Conservation (phyloP, 208 protist species). For the Leishmania amazonensis region DNA sequence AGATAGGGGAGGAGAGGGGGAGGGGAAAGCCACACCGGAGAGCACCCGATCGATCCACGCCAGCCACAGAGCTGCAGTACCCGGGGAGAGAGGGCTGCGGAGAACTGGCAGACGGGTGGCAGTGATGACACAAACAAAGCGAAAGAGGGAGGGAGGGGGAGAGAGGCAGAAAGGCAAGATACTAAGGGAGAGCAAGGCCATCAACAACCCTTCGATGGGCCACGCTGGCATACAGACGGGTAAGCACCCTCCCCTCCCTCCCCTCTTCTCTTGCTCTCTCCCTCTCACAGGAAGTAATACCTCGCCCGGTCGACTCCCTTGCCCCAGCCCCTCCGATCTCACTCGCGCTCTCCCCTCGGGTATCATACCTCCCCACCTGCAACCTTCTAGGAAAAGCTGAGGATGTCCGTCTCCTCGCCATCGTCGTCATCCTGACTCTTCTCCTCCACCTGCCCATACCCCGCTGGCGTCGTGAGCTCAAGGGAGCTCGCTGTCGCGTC, state of each 20-base stretch:
- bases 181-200: background rate
- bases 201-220: background rate
- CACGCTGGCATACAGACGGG: background rate
- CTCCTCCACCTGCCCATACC: background rate
- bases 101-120: background rate
- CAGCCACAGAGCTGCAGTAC: background rate
- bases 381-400: background rate
- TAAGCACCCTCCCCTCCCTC: background rate
- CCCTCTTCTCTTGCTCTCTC: too few species aligned
- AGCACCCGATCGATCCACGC: background rate
- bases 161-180: background rate
- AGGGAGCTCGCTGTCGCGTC: conserved; percentile 8
- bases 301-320: background rate
- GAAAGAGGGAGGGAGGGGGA: background rate
- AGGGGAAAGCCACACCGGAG: background rate
- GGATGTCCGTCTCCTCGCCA: conserved; percentile 11
- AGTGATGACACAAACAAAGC: background rate
- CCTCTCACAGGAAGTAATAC: background rate
- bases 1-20: too few species aligned
- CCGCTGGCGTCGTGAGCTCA: background rate
- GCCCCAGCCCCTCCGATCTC: background rate
- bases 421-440: conserved; percentile 4
- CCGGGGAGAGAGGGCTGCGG: background rate
- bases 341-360: background rate
- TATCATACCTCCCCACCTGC: background rate